A percentile compares a stretch with the other conserved stretches of the same genome.
Evolutionary conservation across 2,329 filamentous ascomycete species (phyloP).

Genomic region (Pestalotiopsis sp.): DNA sequence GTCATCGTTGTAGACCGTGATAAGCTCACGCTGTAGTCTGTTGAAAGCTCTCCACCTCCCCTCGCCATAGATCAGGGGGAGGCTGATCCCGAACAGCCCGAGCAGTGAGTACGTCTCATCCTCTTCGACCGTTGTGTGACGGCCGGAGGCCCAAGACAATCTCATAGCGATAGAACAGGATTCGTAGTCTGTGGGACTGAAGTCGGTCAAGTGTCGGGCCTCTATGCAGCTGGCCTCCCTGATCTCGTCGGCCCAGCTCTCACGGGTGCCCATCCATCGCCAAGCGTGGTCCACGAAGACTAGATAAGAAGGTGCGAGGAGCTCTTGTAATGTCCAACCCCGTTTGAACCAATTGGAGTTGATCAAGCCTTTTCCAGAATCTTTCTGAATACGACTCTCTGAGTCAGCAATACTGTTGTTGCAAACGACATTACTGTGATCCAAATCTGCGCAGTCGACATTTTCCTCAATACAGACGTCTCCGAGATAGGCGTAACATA

Average conservation of each 20-base stretch:
- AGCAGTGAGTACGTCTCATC: not conserved
- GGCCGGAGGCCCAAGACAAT: not conserved
- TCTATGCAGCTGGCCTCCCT: not conserved
- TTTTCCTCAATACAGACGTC: slow-evolving; percentile 6
- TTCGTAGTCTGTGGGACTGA: not conserved
- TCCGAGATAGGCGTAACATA: slow-evolving; percentile 17
- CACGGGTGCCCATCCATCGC: not conserved
- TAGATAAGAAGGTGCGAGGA: not conserved
- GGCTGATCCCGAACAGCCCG: not conserved
- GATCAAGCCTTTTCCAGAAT: not conserved
- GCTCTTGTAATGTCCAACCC: not conserved
- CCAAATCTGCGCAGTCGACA: not conserved
- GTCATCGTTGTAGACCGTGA: not conserved
- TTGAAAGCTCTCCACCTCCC: not conserved
- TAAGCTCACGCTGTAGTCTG: not conserved
- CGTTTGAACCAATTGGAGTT: not conserved
- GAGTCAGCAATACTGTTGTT: not conserved
- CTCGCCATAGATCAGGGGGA: not conserved
- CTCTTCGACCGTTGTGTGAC: not conserved
- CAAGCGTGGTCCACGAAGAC: not conserved
- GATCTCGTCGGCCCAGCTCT: not conserved
- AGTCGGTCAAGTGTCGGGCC: not conserved
- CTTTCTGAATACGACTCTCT: not conserved
- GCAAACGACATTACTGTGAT: not conserved
- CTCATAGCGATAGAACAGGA: not conserved